phyloP scores from a whole-genome alignment of 306 rosid genomes.

The Vigna radiata region DNA sequence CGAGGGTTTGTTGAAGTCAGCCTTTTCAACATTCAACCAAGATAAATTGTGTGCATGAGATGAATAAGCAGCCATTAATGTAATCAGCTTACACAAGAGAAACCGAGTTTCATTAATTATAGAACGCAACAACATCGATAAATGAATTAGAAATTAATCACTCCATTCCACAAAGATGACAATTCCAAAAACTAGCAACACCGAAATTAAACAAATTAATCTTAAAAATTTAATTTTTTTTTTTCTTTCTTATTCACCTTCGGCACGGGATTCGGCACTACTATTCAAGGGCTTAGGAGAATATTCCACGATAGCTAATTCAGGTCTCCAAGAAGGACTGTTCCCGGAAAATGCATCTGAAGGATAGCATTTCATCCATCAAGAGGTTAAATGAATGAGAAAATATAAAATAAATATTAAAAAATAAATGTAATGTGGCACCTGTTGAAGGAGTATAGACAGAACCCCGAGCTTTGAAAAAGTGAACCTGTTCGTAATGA shows the following conservation, averaged over 20 bases:
- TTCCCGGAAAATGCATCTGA: slow-evolving; percentile 63
- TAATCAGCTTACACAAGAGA: background rate
- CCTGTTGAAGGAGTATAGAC: slow-evolving; percentile 64
- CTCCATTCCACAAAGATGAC: background rate
- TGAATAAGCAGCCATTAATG: slow-evolving; percentile 7
- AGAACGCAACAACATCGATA: background rate
- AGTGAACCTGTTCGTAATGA: slow-evolving; percentile 90
- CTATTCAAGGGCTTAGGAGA: slow-evolving; percentile 56
- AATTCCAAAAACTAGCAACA: background rate
- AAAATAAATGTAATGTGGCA: background rate
- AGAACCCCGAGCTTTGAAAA: slow-evolving; percentile 73
- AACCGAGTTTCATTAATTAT: background rate
- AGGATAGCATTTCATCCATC: background rate
- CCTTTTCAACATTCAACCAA: slow-evolving; percentile 3
- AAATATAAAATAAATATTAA: too few relatives aligned
- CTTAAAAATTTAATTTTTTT: too few relatives aligned
- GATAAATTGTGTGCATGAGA: background rate
- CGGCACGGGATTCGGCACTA: slow-evolving; percentile 45
- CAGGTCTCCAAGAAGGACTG: slow-evolving; percentile 66
- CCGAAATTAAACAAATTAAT: background rate
- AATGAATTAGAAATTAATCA: background rate
- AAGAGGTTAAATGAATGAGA: too few relatives aligned
- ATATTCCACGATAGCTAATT: slow-evolving; percentile 76
- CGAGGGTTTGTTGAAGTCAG: background rate
- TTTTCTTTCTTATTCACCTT: slow-evolving; percentile 52